Percentiles rank a stretch among this genome's conserved stretches.
Evolutionary conservation across 2,329 filamentous ascomycete genomes (phyloP).

Genomic region (Monilinia fructicola): DNA sequence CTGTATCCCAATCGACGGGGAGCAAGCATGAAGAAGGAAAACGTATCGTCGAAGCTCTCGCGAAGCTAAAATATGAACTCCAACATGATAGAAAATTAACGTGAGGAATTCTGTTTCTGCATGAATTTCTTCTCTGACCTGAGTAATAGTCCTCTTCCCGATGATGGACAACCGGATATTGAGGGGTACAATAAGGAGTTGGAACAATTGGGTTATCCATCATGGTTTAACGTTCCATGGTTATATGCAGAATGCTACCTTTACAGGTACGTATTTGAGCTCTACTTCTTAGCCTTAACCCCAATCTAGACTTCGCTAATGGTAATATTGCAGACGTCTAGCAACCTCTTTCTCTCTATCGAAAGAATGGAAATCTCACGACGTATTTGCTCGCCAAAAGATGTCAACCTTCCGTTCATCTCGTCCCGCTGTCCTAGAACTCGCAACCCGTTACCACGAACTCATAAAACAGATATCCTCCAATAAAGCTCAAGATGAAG

Average conservation of each 20-base stretch:
- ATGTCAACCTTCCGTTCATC: slow-evolving; percentile 90
- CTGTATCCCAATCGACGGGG: slow-evolving; percentile 56
- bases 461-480: slow-evolving; percentile 65
- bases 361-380: slow-evolving; percentile 83
- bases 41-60: slow-evolving; percentile 74
- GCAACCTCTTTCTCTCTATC: slow-evolving; percentile 75
- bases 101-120: slow-evolving; percentile 49
- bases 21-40: slow-evolving; percentile 78
- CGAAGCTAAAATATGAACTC: slow-evolving; percentile 87
- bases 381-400: slow-evolving; percentile 88
- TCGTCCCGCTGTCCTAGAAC: slow-evolving; percentile 78
- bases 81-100: slow-evolving; percentile 81
- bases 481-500: slow-evolving; percentile 47
- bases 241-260: slow-evolving; percentile 93
- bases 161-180: slow-evolving; percentile 53
- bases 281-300: neutral
- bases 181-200: slow-evolving; percentile 84
- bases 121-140: slow-evolving; percentile 55
- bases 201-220: slow-evolving; percentile 66
- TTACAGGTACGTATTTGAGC: slow-evolving; percentile 55
- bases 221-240: slow-evolving; percentile 86
- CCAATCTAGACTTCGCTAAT: neutral
- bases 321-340: slow-evolving; percentile 61
- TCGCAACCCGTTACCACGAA: slow-evolving; percentile 75
- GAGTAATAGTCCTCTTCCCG: slow-evolving; percentile 40